Evolutionary conservation across 2,329 filamentous ascomycete genomes (phyloP).

Genomic region (Xylariales sp.): DNA sequence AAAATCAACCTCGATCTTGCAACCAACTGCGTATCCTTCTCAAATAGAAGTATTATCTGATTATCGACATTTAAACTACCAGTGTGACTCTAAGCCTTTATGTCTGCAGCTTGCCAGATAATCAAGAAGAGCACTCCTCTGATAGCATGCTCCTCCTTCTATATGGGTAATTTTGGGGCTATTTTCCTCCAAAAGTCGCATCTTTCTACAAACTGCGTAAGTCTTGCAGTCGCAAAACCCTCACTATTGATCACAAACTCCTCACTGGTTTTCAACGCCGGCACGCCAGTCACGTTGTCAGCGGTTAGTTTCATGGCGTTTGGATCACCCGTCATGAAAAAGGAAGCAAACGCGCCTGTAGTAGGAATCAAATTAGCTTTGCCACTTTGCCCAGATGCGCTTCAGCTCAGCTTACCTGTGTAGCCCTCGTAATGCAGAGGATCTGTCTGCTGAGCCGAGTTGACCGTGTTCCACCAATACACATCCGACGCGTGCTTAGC

Average conservation of each 20-base stretch:
- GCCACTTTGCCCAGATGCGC: too few relatives aligned
- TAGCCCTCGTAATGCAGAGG: constrained; percentile 52
- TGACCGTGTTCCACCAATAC: constrained; percentile 54
- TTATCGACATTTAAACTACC: too few relatives aligned
- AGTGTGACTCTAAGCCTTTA: too few relatives aligned
- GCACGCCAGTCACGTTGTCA: constrained; percentile 37
- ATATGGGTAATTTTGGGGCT: constrained; percentile 42
- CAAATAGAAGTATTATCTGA: too few relatives aligned
- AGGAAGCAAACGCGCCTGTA: constrained; percentile 54
- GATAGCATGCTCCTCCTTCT: too few relatives aligned
- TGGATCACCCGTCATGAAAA: constrained; percentile 55
- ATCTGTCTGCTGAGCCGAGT: constrained; percentile 46
- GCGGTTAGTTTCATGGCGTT: constrained; percentile 52
- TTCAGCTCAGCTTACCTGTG: too few relatives aligned
- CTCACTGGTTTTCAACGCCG: constrained; percentile 32
- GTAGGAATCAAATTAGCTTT: neutral
- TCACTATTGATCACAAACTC: constrained; percentile 47
- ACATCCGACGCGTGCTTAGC: constrained; percentile 56
- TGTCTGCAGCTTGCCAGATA: too few relatives aligned
- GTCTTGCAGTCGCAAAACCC: constrained; percentile 37
- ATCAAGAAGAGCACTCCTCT: too few relatives aligned
- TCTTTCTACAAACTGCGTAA: constrained; percentile 36
- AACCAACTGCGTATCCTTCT: too few relatives aligned
- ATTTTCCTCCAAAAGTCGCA: constrained; percentile 51
- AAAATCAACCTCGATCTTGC: too few relatives aligned